Base-by-base conservation (phyloP, 345 rosid species). In the Boechera stricta region DNA sequence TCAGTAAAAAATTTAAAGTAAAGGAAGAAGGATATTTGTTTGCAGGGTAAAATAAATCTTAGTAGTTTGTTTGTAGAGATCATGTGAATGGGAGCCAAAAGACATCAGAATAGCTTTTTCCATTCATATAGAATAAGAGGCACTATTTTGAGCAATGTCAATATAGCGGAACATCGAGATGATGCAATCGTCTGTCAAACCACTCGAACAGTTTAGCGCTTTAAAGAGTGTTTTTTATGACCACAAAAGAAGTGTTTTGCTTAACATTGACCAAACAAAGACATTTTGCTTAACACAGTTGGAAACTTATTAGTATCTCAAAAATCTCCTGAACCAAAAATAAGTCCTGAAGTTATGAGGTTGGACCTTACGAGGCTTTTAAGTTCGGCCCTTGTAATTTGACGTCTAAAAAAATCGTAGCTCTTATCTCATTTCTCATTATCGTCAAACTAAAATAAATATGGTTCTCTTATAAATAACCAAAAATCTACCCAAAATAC, bases 361-460 rank as follows among this genome's bases (percentile, higher is more conserved):
- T 48, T 65, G 55, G 56, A 53, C 69, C 16, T 31, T 65, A 6
- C 4, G 29, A 65, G 28, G 44, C 71, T 32, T 21, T 18, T 24
- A 12, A 12, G 59, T 18, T 33, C 7, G 7, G 57, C 44, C 70
- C 29, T 10, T 65, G 26, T 47, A 16, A 31, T 29, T 42, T 64
- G 21, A 15, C 53, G 2, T 28, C 5, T 2, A 39, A 2, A 45
- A 1, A 38, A 26, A 13, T 32, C 21, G 2, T 26, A 15, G 53
- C 15, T 64, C 4, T 64, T 8, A 4, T 42, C 52, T 63, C 68
- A 15, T 29, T 15, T 29, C 8, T 44, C 51, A 41, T 24, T 10
- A 62, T 41, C 10, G 67, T 62, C 6, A 39, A 26, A 62, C 21
- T 11, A 62, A 24, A 12, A 12, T 41, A 62, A 12, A 11, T 24